Evolutionary conservation across 1,284 basidiomycete species (phyloP), one percentile per base, ranked within the genome.

Genomic region (Cryptococcus maquisensis): DNA sequence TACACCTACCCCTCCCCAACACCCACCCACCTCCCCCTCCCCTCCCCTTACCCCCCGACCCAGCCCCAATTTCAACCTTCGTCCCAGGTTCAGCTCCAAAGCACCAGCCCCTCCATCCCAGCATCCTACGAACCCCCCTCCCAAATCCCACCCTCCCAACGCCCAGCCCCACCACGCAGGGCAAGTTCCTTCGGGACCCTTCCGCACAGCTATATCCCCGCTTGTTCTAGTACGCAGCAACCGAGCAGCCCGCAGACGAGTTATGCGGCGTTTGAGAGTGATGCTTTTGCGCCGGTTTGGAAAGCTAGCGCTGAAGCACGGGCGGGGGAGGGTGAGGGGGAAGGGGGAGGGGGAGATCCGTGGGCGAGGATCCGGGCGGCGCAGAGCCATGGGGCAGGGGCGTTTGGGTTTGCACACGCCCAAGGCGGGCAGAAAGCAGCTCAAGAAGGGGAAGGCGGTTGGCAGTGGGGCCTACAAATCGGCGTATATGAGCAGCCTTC

Each of bases 221-320:
- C 20, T 12, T 16, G 20, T 1, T 53, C 51, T 21, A 50, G 47
- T 10, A 26, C 24, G 7, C 37, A 50, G 1, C 26, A 41, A 12
- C 52, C 55, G 3, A 20, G 52, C 10, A 50, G 49, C 8, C 53
- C 56, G 3, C 23, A 13, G 1, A 32, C 51, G 16, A 45, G 49
- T 6, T 61, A 56, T 32, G 32, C 49, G 1, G 42, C 36, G 2
- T 61, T 61, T 45, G 56, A 57, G 18, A 16, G 49, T 2, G 59
- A 61, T 38, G 59, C 59, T 1, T 61, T 61, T 41, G 59, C 59
- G n/a, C 55, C 59, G 0, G 12, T 55, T 10, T 55, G 45, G 44
- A 47, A 55, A 49, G 38, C 52, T 16, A n/a, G n/a, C n/a, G n/a
- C n/a, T n/a, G n/a, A n/a, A n/a, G n/a, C n/a, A n/a, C n/a, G n/a